Conservation (phyloP, 2,329 filamentous ascomycete genomes). For the Claviceps sp. region DNA sequence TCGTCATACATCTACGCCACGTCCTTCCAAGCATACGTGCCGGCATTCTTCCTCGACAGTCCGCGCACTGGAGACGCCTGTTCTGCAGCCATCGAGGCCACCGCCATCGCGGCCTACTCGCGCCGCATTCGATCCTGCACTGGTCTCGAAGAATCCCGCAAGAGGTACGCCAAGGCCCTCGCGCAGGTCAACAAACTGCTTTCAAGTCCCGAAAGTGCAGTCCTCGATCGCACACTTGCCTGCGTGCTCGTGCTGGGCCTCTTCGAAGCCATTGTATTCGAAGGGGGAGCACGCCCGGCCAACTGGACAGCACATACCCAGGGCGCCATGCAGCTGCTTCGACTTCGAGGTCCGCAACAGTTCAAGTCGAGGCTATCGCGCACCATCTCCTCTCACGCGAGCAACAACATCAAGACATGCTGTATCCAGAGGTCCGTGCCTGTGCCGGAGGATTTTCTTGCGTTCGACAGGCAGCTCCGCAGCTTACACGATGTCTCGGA, state of each 20-base stretch:
- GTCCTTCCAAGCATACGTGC: slow-evolving; percentile 13
- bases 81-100: slow-evolving; percentile 11
- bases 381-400: slow-evolving; percentile 13
- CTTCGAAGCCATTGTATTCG: slow-evolving; percentile 16
- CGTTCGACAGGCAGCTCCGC: slow-evolving; percentile 6
- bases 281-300: slow-evolving; percentile 10
- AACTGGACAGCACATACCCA: slow-evolving; percentile 15
- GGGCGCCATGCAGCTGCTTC: slow-evolving; percentile 14
- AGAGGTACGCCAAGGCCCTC: slow-evolving; percentile 11
- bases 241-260: slow-evolving; percentile 15
- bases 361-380: slow-evolving; percentile 10
- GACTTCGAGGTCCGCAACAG: slow-evolving; percentile 12
- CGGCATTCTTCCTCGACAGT: slow-evolving; percentile 7
- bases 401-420: slow-evolving; percentile 15
- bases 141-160: slow-evolving; percentile 10
- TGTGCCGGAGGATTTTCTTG: slow-evolving; percentile 11
- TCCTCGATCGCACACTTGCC: slow-evolving; percentile 14
- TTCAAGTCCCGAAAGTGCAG: slow-evolving; percentile 7
- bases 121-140: slow-evolving; percentile 5
- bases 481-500: slow-evolving; percentile 3
- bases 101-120: slow-evolving; percentile 13
- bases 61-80: slow-evolving; percentile 8
- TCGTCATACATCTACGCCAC: slow-evolving; percentile 14
- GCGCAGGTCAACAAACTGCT: slow-evolving; percentile 9
- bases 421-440: slow-evolving; percentile 12